Percentiles rank a stretch among this genome's conserved stretches.
Evolutionary conservation across 495 filamentous ascomycete genomes (phyloP).

Genomic region (Collariella sp.): DNA sequence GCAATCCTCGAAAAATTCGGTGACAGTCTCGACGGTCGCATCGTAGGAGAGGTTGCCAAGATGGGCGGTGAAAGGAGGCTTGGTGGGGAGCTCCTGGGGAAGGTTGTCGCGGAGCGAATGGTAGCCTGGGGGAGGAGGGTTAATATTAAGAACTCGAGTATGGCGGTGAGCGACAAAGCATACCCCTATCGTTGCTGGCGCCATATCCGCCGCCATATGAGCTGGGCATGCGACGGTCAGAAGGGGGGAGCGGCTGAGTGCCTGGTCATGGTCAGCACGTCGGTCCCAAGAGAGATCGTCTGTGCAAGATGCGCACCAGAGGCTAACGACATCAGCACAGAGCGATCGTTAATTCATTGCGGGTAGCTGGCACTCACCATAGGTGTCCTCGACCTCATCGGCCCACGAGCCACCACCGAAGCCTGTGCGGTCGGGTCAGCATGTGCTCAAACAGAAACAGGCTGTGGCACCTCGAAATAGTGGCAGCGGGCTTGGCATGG

Average conservation of each 20-base stretch:
- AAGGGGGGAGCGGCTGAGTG: constrained; percentile 39
- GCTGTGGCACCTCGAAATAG: constrained; percentile 6
- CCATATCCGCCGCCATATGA: constrained; percentile 23
- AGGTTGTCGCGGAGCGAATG: constrained; percentile 64
- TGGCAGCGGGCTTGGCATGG: constrained; percentile 20
- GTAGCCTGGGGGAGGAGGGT: constrained; percentile 39
- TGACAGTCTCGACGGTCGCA: constrained; percentile 68
- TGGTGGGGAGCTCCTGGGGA: constrained; percentile 63
- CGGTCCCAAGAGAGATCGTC: background rate
- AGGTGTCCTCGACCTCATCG: constrained; percentile 89
- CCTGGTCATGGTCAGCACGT: constrained; percentile 18
- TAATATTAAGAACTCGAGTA: background rate
- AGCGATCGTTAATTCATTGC: background rate
- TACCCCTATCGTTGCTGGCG: constrained; percentile 31
- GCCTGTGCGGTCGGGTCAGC: constrained; percentile 42
- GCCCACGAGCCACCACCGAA: constrained; percentile 84
- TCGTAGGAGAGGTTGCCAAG: constrained; percentile 95
- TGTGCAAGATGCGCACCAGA: background rate
- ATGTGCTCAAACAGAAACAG: background rate
- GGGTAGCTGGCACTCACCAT: constrained; percentile 48
- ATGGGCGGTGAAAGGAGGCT: constrained; percentile 91
- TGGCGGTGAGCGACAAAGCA: background rate
- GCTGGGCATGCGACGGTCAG: constrained; percentile 31
- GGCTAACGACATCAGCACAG: background rate
- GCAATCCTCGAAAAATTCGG: constrained; percentile 77